Conservation (phyloP, 2,329 filamentous ascomycete genomes). For the Amylocarpus encephaloides region DNA sequence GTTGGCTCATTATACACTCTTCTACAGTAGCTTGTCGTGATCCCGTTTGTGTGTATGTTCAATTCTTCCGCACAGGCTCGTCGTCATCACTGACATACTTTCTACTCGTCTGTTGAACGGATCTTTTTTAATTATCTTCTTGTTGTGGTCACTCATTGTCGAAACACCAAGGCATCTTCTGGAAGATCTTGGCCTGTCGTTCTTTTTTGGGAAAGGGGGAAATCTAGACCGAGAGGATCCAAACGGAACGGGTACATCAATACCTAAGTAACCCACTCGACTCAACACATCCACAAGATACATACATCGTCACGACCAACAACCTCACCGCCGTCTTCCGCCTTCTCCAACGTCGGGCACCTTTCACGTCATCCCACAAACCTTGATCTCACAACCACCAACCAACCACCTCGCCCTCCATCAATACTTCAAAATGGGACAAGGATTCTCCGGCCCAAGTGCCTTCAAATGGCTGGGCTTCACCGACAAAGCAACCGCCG, state of each 20-base stretch:
- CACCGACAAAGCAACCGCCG: constrained; percentile 29
- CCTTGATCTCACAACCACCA: background rate
- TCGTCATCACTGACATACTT: background rate
- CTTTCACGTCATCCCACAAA: background rate
- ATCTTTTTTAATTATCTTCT: background rate
- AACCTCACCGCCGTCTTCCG: background rate
- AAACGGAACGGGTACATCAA: no score
- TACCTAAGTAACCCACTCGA: no score
- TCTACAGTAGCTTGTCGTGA: background rate
- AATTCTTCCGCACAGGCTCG: background rate
- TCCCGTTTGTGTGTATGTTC: background rate
- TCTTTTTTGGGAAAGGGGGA: no score
- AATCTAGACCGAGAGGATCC: no score
- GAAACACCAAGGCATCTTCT: background rate
- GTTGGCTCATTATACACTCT: no score
- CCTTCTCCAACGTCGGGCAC: background rate
- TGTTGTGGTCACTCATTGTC: background rate
- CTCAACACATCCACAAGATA: no score
- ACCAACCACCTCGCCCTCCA: background rate
- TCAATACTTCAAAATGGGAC: constrained; percentile 20
- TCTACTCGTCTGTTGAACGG: background rate
- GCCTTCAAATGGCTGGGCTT: constrained; percentile 32
- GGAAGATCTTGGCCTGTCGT: no score
- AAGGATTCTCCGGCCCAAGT: constrained; percentile 29
- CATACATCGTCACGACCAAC: no score